Conservation (phyloP, 352 stramenopile species). For the Phytophthora cryptogea region DNA sequence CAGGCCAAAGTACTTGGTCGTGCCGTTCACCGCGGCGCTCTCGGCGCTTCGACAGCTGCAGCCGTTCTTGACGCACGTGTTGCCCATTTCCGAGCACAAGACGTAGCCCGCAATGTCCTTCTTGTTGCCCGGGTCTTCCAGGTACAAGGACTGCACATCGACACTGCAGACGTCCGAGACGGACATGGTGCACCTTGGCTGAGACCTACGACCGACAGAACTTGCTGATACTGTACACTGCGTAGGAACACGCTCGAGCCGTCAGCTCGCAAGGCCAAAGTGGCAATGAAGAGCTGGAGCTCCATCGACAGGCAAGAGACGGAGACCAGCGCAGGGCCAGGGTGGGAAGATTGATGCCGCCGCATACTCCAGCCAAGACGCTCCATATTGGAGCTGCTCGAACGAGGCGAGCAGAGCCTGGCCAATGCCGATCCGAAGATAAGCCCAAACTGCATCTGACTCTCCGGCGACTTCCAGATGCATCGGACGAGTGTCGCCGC, state of each 20-base stretch:
- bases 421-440: constrained; percentile 34
- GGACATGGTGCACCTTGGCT: not conserved
- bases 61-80: constrained; percentile 38
- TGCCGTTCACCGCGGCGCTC: constrained; percentile 23
- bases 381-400: constrained; percentile 8
- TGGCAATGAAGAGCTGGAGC: constrained; percentile 27
- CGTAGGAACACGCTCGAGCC: not conserved
- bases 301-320: constrained; percentile 22
- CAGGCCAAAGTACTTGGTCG: constrained; percentile 34
- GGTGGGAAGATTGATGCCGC: constrained; percentile 26
- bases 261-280: constrained; percentile 31
- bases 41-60: constrained; percentile 34
- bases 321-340: constrained; percentile 20
- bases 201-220: not conserved
- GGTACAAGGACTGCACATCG: constrained; percentile 34
- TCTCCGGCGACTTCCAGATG: constrained; percentile 27
- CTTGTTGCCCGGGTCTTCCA: constrained; percentile 38
- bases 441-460: constrained; percentile 31
- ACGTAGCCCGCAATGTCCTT: constrained; percentile 33
- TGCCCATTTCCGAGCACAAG: constrained; percentile 35
- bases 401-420: constrained; percentile 12
- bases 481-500: not conserved
- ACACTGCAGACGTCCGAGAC: constrained; percentile 29
- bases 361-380: constrained; percentile 35
- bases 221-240: not conserved